Percentiles rank a stretch among this genome's conserved stretches.
phyloP scores from a whole-genome alignment of 495 filamentous ascomycete genomes.

The Podospora sp. region DNA sequence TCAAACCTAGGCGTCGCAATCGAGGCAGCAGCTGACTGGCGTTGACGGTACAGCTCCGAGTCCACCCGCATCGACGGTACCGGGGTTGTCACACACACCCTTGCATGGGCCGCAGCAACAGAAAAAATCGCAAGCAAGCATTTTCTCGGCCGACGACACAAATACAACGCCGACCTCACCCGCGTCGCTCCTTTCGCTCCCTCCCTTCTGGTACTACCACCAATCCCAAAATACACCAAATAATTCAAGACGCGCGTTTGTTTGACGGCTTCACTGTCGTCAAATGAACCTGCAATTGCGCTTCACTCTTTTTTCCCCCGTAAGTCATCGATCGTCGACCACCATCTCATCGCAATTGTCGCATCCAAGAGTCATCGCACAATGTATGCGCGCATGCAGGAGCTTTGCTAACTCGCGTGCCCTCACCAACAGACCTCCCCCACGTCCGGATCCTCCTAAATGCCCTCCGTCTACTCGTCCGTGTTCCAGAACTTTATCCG shows the following conservation, averaged over 20 bases:
- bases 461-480: slow-evolving; percentile 61
- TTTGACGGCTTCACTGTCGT: slow-evolving; percentile 64
- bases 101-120: slow-evolving; percentile 13
- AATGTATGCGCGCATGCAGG: background rate
- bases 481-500: slow-evolving; percentile 86
- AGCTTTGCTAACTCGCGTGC: slow-evolving; percentile 13
- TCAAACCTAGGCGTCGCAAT: background rate
- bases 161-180: slow-evolving; percentile 16
- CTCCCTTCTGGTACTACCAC: slow-evolving; percentile 23
- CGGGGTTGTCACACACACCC: slow-evolving; percentile 14
- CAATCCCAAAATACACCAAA: slow-evolving; percentile 27
- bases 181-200: slow-evolving; percentile 14
- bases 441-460: slow-evolving; percentile 57
- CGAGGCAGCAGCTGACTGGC: background rate
- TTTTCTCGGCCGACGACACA: slow-evolving; percentile 14
- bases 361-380: background rate
- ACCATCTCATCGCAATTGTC: slow-evolving; percentile 1
- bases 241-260: slow-evolving; percentile 56
- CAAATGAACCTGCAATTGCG: slow-evolving; percentile 70
- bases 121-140: slow-evolving; percentile 7
- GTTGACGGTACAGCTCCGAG: slow-evolving; percentile 20
- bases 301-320: slow-evolving; percentile 46
- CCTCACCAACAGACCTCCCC: slow-evolving; percentile 36
- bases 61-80: slow-evolving; percentile 25
- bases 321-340: slow-evolving; percentile 34